Evolutionary conservation across 2,329 filamentous ascomycete species (phyloP).

Genomic region (Chaetomium sp.): DNA sequence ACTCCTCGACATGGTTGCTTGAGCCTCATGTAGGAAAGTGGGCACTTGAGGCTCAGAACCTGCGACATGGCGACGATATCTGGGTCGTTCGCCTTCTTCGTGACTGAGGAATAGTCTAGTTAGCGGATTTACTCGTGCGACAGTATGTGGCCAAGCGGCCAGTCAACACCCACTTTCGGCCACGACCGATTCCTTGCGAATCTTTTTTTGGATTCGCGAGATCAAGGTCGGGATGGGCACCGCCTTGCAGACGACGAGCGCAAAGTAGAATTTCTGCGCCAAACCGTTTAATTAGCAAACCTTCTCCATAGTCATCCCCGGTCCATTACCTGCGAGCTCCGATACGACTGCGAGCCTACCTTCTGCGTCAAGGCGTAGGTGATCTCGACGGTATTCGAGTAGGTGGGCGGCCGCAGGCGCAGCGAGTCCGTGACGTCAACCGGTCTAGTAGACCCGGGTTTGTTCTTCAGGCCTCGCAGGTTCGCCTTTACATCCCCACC

Average conservation of each 20-base stretch:
- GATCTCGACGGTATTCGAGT: conserved; percentile 72
- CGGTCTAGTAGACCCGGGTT: conserved; percentile 87
- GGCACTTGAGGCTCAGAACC: conserved; percentile 87
- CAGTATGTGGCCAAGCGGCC: neutral
- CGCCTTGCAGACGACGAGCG: conserved; percentile 68
- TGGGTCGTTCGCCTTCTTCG: conserved; percentile 71
- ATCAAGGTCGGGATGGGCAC: conserved; percentile 67
- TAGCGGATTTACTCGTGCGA: too few species aligned
- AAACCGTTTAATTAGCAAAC: conserved; percentile 1
- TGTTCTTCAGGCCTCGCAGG: conserved; percentile 89
- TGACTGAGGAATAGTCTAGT: conserved; percentile 47
- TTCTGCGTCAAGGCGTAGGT: conserved; percentile 90
- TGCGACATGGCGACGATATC: conserved; percentile 87
- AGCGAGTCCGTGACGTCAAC: conserved; percentile 81
- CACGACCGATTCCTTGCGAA: conserved; percentile 76
- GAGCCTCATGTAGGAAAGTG: conserved; percentile 79
- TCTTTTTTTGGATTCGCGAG: conserved; percentile 61
- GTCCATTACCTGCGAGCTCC: conserved; percentile 10
- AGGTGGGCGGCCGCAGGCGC: conserved; percentile 58
- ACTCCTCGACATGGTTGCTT: conserved; percentile 71
- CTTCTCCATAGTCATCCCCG: conserved; percentile 13
- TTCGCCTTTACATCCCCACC: conserved; percentile 86
- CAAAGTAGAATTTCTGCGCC: conserved; percentile 62
- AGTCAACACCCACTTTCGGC: conserved; percentile 60
- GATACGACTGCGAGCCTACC: conserved; percentile 38